Evolutionary conservation across 257 asterid genomes (phyloP).

Genomic region (Nicotiana tomentosiformis): DNA sequence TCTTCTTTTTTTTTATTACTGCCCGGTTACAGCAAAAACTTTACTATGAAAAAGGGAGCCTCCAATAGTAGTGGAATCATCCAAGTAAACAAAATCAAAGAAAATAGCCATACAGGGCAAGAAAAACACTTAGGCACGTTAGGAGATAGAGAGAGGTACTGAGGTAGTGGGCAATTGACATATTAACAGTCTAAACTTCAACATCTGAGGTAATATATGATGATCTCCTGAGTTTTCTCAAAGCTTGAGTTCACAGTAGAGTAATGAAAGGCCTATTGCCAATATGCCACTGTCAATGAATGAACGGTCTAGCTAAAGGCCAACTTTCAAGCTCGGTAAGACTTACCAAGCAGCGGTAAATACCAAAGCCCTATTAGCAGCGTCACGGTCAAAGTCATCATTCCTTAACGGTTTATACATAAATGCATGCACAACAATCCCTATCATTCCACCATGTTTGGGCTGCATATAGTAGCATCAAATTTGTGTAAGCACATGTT

Average conservation of each 20-base stretch:
- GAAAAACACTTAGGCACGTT: neutral
- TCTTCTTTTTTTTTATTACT: neutral
- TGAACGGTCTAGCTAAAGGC: neutral
- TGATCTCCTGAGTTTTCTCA: neutral
- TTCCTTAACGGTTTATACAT: slow-evolving; percentile 55
- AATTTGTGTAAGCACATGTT: neutral
- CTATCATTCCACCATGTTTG: slow-evolving; percentile 43
- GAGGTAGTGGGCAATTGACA: neutral
- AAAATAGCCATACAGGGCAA: neutral
- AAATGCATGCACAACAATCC: slow-evolving; percentile 37
- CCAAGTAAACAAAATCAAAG: neutral
- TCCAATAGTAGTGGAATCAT: neutral
- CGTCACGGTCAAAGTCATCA: slow-evolving; percentile 40
- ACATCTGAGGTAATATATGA: neutral
- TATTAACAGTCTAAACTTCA: neutral
- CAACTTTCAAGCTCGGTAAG: neutral
- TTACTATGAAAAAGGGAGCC: neutral
- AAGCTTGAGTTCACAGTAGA: neutral
- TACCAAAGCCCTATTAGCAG: slow-evolving; percentile 62
- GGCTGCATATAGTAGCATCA: slow-evolving; percentile 28
- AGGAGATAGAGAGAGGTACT: neutral
- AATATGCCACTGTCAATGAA: neutral
- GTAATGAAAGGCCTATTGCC: neutral
- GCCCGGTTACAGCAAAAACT: neutral
- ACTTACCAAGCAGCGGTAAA: slow-evolving; percentile 68